A percentile compares a stretch with the other conserved stretches of the same genome.
phyloP scores from a whole-genome alignment of 1,284 basidiomycete genomes.

The Fomitiporia mediterranea region DNA sequence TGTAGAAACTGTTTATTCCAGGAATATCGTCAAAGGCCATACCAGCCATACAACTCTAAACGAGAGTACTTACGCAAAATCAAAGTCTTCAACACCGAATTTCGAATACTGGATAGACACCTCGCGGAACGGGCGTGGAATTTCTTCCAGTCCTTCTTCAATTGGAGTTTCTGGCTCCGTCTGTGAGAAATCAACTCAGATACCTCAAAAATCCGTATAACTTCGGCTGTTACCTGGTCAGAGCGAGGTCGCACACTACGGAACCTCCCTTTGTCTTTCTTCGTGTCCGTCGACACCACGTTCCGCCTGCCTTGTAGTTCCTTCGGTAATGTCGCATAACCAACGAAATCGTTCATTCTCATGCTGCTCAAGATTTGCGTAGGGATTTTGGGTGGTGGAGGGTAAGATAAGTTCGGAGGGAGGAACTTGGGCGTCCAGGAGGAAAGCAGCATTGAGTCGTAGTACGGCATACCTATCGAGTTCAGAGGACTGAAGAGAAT shows the following conservation, averaged over 20 bases:
- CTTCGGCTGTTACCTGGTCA: constrained; percentile 42
- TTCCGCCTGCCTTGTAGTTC: constrained; percentile 84
- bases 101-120: constrained; percentile 98
- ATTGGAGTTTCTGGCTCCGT: constrained; percentile 45
- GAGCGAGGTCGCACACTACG: constrained; percentile 69
- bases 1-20: constrained; percentile 81
- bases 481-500: constrained; percentile 69
- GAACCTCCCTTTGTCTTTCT: constrained; percentile 65
- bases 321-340: constrained; percentile 81
- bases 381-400: constrained; percentile 76
- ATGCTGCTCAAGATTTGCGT: constrained; percentile 71
- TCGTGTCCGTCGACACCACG: constrained; percentile 48
- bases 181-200: constrained; percentile 27
- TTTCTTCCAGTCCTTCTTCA: constrained; percentile 49
- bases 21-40: constrained; percentile 13
- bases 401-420: constrained; percentile 42
- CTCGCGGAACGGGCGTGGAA: constrained; percentile 84
- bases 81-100: constrained; percentile 99
- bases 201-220: background rate
- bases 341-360: constrained; percentile 84
- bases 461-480: constrained; percentile 86
- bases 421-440: constrained; percentile 64
- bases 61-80: constrained; percentile 70
- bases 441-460: constrained; percentile 75
- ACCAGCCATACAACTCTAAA: constrained; percentile 1